Conservation (phyloP, 169 alveolate genomes). For the Cardiosporidium cionae region DNA sequence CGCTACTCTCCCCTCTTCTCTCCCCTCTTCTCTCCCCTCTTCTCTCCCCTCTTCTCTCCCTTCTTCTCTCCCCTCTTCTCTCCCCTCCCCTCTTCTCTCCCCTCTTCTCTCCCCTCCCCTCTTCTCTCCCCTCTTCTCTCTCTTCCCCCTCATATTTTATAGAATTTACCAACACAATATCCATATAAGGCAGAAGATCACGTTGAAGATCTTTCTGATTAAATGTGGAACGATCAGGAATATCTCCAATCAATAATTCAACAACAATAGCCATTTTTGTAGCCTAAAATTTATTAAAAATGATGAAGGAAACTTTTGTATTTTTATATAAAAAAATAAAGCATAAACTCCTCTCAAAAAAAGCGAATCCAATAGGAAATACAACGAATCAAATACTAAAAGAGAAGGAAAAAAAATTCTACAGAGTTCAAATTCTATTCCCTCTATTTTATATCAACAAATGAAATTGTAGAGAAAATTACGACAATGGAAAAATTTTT, state of each 20-base stretch:
- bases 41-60: not conserved
- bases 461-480: too few relatives aligned
- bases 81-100: not conserved
- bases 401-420: too few relatives aligned
- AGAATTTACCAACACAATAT: constrained; percentile 54
- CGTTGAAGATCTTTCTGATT: constrained; percentile 66
- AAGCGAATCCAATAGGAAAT: not conserved
- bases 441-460: too few relatives aligned
- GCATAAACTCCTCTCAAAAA: not conserved
- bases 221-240: constrained; percentile 85
- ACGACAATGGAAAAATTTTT: too few relatives aligned
- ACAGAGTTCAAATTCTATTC: too few relatives aligned
- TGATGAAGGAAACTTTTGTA: not conserved
- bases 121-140: not conserved
- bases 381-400: too few relatives aligned
- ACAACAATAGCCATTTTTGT: constrained; percentile 83
- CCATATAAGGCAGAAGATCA: constrained; percentile 76
- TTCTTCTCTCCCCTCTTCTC: not conserved
- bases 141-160: not conserved
- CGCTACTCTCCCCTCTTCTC: too few relatives aligned
- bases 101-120: not conserved
- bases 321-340: not conserved
- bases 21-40: not conserved
- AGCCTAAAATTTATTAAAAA: constrained; percentile 42
- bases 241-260: constrained; percentile 90